These are phyloP conservation scores for Leptographium wingfieldii DNA, from an alignment of 2,329 filamentous ascomycete genomes.

Conservation along the genomic window DNA sequence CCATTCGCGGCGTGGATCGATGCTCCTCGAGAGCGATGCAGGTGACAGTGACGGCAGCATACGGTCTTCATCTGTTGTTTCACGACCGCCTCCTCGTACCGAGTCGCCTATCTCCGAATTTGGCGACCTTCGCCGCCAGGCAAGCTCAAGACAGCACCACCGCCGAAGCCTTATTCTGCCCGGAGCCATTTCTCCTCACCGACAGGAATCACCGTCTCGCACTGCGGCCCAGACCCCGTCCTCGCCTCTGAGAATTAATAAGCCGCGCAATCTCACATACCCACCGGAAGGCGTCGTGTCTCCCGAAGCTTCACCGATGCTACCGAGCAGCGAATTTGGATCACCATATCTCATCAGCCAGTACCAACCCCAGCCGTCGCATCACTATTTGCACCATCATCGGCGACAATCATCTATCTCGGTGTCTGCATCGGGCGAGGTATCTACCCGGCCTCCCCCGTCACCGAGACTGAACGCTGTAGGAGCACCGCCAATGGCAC, in stretches of 20 bases:
- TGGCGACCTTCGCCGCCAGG: conserved; percentile 59
- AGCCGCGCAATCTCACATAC: conserved; percentile 54
- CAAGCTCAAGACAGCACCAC: conserved; percentile 72
- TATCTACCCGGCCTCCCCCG: conserved; percentile 51
- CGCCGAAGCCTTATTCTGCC: conserved; percentile 77
- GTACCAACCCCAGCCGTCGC: conserved; percentile 51
- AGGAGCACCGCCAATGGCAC: conserved; percentile 67
- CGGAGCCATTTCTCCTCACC: conserved; percentile 62
- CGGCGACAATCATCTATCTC: conserved; percentile 87
- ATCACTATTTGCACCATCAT: conserved; percentile 46
- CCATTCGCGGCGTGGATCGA: conserved; percentile 61
- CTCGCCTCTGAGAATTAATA: conserved; percentile 75
- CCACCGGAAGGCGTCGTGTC: conserved; percentile 58
- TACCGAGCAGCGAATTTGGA: conserved; percentile 69
- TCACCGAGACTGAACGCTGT: conserved; percentile 73
- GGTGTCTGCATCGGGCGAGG: conserved; percentile 25
- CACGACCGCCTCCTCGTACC: conserved; percentile 54
- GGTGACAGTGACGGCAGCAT: conserved; percentile 82
- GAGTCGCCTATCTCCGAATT: conserved; percentile 89
- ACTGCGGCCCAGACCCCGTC: conserved; percentile 50
- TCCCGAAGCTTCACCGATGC: conserved; percentile 79
- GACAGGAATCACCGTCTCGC: conserved; percentile 81
- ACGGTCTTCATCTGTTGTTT: conserved; percentile 63
- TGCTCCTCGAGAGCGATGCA: conserved; percentile 72
- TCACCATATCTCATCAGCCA: conserved; percentile 47